Evolutionary conservation across 2,329 filamentous ascomycete species (phyloP).

Genomic region (Trichocomaceae sp.): DNA sequence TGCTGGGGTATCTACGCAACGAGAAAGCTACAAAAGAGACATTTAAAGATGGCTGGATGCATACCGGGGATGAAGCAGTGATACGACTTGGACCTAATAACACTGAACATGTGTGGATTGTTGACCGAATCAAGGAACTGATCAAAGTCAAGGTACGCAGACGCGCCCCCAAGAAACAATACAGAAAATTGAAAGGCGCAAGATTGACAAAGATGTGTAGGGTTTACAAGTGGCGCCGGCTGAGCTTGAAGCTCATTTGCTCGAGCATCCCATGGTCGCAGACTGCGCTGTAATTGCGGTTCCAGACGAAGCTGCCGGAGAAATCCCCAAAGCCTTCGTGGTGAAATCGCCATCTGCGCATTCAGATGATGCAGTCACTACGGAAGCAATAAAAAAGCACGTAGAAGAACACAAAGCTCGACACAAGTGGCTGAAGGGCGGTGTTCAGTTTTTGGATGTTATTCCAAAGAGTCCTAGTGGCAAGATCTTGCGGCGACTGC

Average conservation of each 20-base stretch:
- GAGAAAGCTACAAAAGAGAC: slow-evolving; percentile 75
- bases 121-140: slow-evolving; percentile 72
- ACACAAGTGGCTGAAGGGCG: slow-evolving; percentile 58
- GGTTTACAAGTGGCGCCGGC: slow-evolving; percentile 78
- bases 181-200: background rate
- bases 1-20: slow-evolving; percentile 81
- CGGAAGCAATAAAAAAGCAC: slow-evolving; percentile 49
- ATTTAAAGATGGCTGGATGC: slow-evolving; percentile 72
- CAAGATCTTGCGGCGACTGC: slow-evolving; percentile 56
- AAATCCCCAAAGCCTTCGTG: slow-evolving; percentile 58
- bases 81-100: slow-evolving; percentile 58
- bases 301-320: slow-evolving; percentile 56
- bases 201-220: slow-evolving; percentile 33
- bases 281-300: slow-evolving; percentile 75
- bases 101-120: slow-evolving; percentile 75
- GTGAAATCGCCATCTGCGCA: slow-evolving; percentile 52
- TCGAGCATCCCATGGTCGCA: slow-evolving; percentile 66
- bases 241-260: slow-evolving; percentile 72
- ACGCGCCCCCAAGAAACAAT: background rate
- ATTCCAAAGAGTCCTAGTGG: slow-evolving; percentile 58
- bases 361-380: slow-evolving; percentile 47
- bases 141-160: slow-evolving; percentile 68
- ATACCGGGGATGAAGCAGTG: slow-evolving; percentile 78
- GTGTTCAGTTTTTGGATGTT: slow-evolving; percentile 50
- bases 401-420: slow-evolving; percentile 56